Percentiles rank a stretch among this genome's conserved stretches.
Conservation (phyloP, 805 yeast species). For the Debaryomyces prosopidis region DNA sequence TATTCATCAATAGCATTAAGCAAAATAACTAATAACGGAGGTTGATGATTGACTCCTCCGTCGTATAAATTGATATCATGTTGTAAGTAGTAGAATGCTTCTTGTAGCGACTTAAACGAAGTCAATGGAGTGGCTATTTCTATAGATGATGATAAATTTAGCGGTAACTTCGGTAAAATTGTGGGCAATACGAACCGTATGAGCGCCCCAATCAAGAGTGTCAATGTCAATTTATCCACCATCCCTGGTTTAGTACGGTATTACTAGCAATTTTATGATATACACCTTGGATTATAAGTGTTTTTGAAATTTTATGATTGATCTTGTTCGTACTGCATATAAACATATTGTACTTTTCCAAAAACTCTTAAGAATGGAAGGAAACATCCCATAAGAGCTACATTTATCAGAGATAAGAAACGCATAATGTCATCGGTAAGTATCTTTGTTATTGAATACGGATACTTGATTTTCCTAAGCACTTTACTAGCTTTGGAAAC, state of each 20-base stretch:
- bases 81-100: slow-evolving; percentile 52
- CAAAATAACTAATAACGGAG: slow-evolving; percentile 66
- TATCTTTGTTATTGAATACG: not conserved
- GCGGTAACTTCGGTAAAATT: slow-evolving; percentile 29
- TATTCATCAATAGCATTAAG: slow-evolving; percentile 39
- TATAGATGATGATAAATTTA: slow-evolving; percentile 39
- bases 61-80: slow-evolving; percentile 66
- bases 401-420: no score
- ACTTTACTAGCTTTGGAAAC: no score
- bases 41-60: slow-evolving; percentile 86
- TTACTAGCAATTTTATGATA: not conserved
- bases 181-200: slow-evolving; percentile 38
- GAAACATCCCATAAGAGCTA: no score
- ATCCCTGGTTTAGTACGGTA: not conserved
- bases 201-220: slow-evolving; percentile 26
- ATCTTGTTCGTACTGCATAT: not conserved
- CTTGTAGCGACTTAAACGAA: slow-evolving; percentile 54
- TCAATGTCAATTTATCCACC: slow-evolving; percentile 24
- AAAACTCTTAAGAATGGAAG: not conserved
- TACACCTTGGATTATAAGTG: not conserved
- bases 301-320: slow-evolving; percentile 3
- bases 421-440: slow-evolving; percentile 12
- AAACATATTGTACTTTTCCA: not conserved
- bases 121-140: slow-evolving; percentile 74
- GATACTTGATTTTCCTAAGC: no score